These are phyloP conservation scores for Tubosaeta sp. DNA, from an alignment of 768 basidiomycete species.

Conservation along the genomic window DNA sequence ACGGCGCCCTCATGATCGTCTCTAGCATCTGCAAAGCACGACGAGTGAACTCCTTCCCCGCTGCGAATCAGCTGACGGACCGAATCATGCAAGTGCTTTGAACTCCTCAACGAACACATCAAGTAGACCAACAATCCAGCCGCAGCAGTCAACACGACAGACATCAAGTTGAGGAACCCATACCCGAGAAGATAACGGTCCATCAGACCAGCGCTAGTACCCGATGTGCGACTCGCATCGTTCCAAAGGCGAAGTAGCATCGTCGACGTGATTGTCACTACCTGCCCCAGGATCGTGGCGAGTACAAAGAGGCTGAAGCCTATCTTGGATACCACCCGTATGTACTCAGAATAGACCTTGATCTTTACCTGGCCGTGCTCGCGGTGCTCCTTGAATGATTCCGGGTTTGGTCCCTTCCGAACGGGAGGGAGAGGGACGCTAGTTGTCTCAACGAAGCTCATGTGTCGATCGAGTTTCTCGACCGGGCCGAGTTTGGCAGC, in stretches of 20 bases:
- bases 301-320: constrained; percentile 69
- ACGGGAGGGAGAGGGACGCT: neutral
- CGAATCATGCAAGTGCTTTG: constrained; percentile 71
- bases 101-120: constrained; percentile 68
- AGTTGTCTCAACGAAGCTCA: neutral
- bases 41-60: neutral
- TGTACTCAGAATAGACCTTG: constrained; percentile 72
- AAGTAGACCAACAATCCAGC: constrained; percentile 71
- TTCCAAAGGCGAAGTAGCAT: constrained; percentile 75
- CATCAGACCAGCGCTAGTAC: constrained; percentile 53
- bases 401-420: too few species aligned
- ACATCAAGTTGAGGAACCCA: constrained; percentile 60
- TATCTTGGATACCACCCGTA: constrained; percentile 69
- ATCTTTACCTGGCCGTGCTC: constrained; percentile 80
- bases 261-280: constrained; percentile 53
- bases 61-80: constrained; percentile 35
- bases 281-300: constrained; percentile 53
- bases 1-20: constrained; percentile 75
- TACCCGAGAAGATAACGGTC: constrained; percentile 58
- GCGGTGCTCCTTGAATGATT: constrained; percentile 71
- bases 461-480: neutral
- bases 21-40: constrained; percentile 60
- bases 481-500: neutral
- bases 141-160: constrained; percentile 49
- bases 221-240: constrained; percentile 63